Conservation (phyloP, 768 basidiomycete genomes). For the Termitomyces sp. region DNA sequence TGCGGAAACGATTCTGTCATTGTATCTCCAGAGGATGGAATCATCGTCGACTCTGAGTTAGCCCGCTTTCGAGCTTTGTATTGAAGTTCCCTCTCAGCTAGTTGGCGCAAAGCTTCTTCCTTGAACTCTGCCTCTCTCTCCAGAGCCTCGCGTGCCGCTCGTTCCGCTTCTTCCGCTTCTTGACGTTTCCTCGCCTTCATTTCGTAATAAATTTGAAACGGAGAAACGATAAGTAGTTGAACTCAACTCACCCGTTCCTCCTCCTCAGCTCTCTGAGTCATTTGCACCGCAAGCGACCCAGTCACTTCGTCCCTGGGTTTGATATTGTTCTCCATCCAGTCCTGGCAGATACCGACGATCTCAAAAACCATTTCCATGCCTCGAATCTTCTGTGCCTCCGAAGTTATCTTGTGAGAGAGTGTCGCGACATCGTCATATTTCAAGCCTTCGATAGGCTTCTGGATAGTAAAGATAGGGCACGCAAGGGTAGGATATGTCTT, state of each 20-base stretch:
- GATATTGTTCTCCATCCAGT: constrained; percentile 61
- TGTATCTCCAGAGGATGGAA: constrained; percentile 39
- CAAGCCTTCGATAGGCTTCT: constrained; percentile 60
- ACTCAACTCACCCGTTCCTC: constrained; percentile 53
- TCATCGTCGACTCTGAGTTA: constrained; percentile 2
- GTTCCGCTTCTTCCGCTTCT: constrained; percentile 53
- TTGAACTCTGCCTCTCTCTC: constrained; percentile 63
- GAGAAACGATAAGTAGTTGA: not conserved
- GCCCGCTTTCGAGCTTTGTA: constrained; percentile 44
- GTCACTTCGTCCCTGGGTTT: constrained; percentile 49
- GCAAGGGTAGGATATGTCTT: constrained; percentile 78
- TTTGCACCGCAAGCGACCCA: constrained; percentile 73
- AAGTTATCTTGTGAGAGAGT: constrained; percentile 53
- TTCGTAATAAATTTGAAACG: not conserved
- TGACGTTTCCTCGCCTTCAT: constrained; percentile 45
- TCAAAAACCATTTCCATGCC: constrained; percentile 80
- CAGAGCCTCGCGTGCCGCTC: constrained; percentile 45
- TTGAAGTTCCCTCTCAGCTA: constrained; percentile 44
- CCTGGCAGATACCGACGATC: constrained; percentile 64
- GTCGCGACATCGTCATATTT: constrained; percentile 48
- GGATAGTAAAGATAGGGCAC: constrained; percentile 59
- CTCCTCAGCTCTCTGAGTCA: constrained; percentile 68
- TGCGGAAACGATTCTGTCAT: constrained; percentile 55
- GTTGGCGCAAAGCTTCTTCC: constrained; percentile 57
- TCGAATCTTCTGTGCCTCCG: constrained; percentile 56